A percentile compares a stretch with the other conserved stretches of the same genome.
Evolutionary conservation across 768 basidiomycete genomes (phyloP).

Genomic region (Pulveroboletus sp.): DNA sequence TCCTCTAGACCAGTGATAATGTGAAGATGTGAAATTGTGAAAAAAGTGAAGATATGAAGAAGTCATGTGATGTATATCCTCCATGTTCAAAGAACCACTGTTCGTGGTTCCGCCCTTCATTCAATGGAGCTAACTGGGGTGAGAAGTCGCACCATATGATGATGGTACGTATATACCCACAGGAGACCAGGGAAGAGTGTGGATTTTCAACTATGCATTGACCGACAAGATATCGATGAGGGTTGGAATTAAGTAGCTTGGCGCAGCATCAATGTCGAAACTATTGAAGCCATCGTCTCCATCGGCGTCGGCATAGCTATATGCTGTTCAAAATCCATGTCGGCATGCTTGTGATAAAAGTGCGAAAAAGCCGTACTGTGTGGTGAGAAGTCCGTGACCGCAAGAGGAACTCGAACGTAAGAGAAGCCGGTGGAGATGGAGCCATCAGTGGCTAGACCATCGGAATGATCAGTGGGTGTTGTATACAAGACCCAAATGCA

Average conservation of each 20-base stretch:
- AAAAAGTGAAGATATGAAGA: no score
- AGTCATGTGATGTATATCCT: no score
- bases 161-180: slow-evolving; percentile 35
- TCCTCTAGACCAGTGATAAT: no score
- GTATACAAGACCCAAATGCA: not conserved
- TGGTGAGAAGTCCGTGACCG: slow-evolving; percentile 70
- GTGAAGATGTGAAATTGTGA: no score
- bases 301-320: slow-evolving; percentile 60
- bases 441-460: slow-evolving; percentile 47
- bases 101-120: slow-evolving; percentile 71
- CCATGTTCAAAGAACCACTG: slow-evolving; percentile 56
- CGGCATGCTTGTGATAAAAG: not conserved
- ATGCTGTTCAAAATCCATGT: slow-evolving; percentile 35
- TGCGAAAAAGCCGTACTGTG: slow-evolving; percentile 34
- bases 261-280: slow-evolving; percentile 56
- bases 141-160: not conserved
- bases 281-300: slow-evolving; percentile 54
- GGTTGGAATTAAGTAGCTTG: slow-evolving; percentile 58
- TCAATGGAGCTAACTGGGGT: slow-evolving; percentile 57
- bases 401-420: slow-evolving; percentile 68
- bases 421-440: slow-evolving; percentile 61
- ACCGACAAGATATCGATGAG: slow-evolving; percentile 59
- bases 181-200: slow-evolving; percentile 71
- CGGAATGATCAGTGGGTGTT: not conserved
- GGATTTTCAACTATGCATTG: slow-evolving; percentile 49